Evolutionary conservation across 2,329 filamentous ascomycete species (phyloP), one percentile per base, ranked within the genome.

Genomic region (Aspergillus melleus): DNA sequence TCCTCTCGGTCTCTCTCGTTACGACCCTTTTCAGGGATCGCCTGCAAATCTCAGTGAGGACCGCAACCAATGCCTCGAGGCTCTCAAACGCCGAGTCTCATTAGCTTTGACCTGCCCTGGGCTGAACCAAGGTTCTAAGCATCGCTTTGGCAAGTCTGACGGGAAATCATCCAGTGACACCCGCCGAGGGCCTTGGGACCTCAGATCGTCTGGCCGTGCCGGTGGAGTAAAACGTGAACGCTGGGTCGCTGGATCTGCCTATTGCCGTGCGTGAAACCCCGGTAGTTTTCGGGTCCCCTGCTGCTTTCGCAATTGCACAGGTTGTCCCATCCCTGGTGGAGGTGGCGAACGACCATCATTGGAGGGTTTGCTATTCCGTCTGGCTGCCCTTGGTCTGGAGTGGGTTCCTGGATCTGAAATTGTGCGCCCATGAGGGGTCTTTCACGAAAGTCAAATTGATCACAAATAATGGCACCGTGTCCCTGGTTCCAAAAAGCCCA

Each of bases 201-300:
- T 52, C 49, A 49, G 46, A 60, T 60, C 57, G 47, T 44, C 52
- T 26, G 36, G 20, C 29, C n/a, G 22, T 46, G 20, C 29, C 24
- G 22, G 57, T 64, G 61, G 61, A 51, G 60, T 9, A 36, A 14
- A 58, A 54, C 52, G 57, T 59, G 63, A 67, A 66, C 65, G 59
- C 63, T 59, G 64, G 64, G 63, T 62, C 63, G 51, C 29, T 60
- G 58, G 57, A 63, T 65, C 64, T 64, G 53, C 67, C 63, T 70
- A 69, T 69, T 47, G 57, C 19, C 50, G 53, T 52, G 54, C 55
- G 50, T 50, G 49, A 49, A 44, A 55, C 46, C 57, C 42, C 60
- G 62, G 54, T 44, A 54, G 49, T 20, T 39, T 30, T 71, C 68
- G 64, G 68, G 46, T 56, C n/a, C 68, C 26, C 51, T 64, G 36